A percentile compares a stretch with the other conserved stretches of the same genome.
These are phyloP conservation scores for Hysterium pulicare DNA, from an alignment of 2,329 filamentous ascomycete species.

Conservation along the genomic window DNA sequence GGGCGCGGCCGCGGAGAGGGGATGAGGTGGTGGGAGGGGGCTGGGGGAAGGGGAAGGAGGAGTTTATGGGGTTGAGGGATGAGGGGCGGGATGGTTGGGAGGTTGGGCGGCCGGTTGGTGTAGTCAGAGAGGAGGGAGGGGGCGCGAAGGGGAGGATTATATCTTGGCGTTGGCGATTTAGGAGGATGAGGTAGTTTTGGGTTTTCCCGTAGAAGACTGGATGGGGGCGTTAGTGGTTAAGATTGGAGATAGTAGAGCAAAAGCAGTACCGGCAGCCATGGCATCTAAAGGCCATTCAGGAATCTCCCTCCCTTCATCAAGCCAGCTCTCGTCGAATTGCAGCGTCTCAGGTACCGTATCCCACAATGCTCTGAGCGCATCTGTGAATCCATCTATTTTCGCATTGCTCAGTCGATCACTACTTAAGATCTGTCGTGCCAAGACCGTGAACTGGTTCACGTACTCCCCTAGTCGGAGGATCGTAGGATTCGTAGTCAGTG, in stretches of 20 bases:
- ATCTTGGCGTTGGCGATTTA: constrained; percentile 44
- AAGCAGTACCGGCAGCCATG: constrained; percentile 42
- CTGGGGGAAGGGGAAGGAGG: constrained; percentile 11
- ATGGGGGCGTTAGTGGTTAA: background rate
- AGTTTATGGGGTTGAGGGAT: constrained; percentile 6
- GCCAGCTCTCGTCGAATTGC: constrained; percentile 47
- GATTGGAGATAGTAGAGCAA: background rate
- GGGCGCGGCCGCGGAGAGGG: constrained; percentile 34
- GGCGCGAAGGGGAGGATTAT: background rate
- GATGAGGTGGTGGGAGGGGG: constrained; percentile 1
- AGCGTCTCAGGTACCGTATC: constrained; percentile 48
- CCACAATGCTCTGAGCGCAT: constrained; percentile 40
- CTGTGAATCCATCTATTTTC: constrained; percentile 48
- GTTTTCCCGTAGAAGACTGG: constrained; percentile 47
- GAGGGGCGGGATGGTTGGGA: constrained; percentile 1
- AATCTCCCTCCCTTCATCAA: constrained; percentile 32
- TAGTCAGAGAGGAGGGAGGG: constrained; percentile 1
- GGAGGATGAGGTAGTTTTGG: constrained; percentile 47
- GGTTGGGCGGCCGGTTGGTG: background rate
- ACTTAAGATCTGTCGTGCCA: constrained; percentile 48
- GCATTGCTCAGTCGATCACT: constrained; percentile 40
- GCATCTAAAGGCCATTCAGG: constrained; percentile 48
- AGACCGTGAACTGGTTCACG: constrained; percentile 46
- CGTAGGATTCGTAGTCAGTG: constrained; percentile 43
- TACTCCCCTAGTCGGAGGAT: constrained; percentile 46